Percentiles rank a stretch among this genome's conserved stretches.
phyloP scores from a whole-genome alignment of 2,329 filamentous ascomycete genomes.

The Huntiella savannae region DNA sequence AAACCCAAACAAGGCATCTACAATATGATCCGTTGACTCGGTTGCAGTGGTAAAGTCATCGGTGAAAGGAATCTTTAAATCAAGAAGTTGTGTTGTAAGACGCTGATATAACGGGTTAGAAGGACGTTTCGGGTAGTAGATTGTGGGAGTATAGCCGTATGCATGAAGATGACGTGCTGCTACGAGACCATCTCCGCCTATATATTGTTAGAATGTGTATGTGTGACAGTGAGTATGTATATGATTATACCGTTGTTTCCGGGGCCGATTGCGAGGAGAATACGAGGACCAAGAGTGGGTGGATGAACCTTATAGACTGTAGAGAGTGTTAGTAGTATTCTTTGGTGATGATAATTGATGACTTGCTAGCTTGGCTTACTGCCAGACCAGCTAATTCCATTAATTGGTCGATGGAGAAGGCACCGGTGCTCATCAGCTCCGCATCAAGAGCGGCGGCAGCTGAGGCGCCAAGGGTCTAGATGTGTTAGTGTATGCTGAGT shows the following conservation, averaged over 20 bases:
- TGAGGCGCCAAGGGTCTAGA: slow-evolving; percentile 66
- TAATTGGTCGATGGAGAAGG: slow-evolving; percentile 86
- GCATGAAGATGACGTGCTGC: slow-evolving; percentile 80
- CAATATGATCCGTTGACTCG: slow-evolving; percentile 52
- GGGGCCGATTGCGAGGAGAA: slow-evolving; percentile 84
- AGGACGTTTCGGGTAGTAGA: slow-evolving; percentile 86
- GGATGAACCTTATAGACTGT: slow-evolving; percentile 74
- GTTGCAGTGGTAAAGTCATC: slow-evolving; percentile 57
- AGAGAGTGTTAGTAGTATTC: neutral
- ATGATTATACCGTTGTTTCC: slow-evolving; percentile 42
- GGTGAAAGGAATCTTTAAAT: slow-evolving; percentile 67
- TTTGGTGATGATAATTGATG: neutral
- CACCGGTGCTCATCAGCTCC: slow-evolving; percentile 76
- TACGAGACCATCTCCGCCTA: slow-evolving; percentile 84
- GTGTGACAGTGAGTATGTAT: neutral
- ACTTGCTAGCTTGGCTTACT: slow-evolving; percentile 68
- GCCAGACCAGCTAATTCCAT: slow-evolving; percentile 93
- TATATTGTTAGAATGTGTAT: neutral
- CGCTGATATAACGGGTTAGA: slow-evolving; percentile 63
- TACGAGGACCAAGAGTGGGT: slow-evolving; percentile 43
- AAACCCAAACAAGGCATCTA: slow-evolving; percentile 94
- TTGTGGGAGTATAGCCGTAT: slow-evolving; percentile 72
- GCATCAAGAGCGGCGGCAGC: slow-evolving; percentile 77
- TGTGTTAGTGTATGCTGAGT: neutral
- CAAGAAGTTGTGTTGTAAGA: slow-evolving; percentile 64